Conservation (phyloP, 768 basidiomycete species). For the Phanerochaete sordida region DNA sequence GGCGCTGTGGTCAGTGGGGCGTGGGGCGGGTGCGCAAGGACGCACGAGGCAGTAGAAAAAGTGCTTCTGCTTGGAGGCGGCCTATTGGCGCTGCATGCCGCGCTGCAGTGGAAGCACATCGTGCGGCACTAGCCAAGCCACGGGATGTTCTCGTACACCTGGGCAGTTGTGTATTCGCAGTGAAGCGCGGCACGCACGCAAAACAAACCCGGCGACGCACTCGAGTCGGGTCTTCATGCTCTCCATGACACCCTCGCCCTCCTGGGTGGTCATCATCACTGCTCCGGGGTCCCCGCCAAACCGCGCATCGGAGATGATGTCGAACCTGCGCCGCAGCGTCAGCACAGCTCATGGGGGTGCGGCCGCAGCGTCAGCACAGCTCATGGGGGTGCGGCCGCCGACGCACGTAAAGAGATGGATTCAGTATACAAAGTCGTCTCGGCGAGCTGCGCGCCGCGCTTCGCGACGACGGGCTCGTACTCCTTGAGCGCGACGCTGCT, state of each 20-base stretch:
- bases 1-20: neutral
- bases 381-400: no score
- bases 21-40: neutral
- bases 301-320: constrained; percentile 44
- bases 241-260: neutral
- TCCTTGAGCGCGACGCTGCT: constrained; percentile 38
- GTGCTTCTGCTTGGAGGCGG: constrained; percentile 37
- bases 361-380: no score
- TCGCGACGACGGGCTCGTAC: constrained; percentile 36
- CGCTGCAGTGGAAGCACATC: neutral
- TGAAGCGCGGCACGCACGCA: neutral
- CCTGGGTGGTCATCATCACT: neutral
- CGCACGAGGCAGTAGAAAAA: constrained; percentile 41
- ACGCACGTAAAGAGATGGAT: constrained; percentile 35
- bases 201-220: neutral
- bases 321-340: neutral
- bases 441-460: constrained; percentile 19
- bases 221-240: neutral
- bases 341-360: neutral
- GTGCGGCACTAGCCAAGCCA: constrained; percentile 5
- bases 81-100: constrained; percentile 5
- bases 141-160: constrained; percentile 7
- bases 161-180: neutral
- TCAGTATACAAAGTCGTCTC: constrained; percentile 26
- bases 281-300: neutral